Percentiles rank a stretch among this genome's conserved stretches.
phyloP scores from a whole-genome alignment of 257 asterid species.

The Capsicum baccatum region DNA sequence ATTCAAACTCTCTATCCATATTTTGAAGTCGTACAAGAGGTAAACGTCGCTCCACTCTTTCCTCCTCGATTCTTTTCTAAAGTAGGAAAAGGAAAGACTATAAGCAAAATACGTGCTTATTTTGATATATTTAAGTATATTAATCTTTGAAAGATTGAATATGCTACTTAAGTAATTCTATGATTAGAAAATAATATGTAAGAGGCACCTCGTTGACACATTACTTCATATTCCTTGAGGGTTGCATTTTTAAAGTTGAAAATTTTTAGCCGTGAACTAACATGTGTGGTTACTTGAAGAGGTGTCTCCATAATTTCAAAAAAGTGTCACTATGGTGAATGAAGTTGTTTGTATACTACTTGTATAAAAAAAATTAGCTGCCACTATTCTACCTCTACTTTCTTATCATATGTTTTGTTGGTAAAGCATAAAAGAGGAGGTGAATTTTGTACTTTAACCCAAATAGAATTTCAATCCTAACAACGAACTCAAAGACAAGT shows the following conservation, averaged over 20 bases:
- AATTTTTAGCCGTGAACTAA: background rate
- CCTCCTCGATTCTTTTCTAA: conserved; percentile 69
- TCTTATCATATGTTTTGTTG: background rate
- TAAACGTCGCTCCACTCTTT: conserved; percentile 51
- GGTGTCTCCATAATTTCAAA: too few relatives aligned
- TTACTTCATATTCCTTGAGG: background rate
- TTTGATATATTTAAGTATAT: background rate
- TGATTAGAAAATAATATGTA: background rate
- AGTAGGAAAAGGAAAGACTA: conserved; percentile 14
- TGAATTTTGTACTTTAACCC: too few relatives aligned
- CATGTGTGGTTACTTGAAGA: too few relatives aligned
- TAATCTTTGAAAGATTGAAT: background rate
- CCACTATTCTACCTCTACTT: too few relatives aligned
- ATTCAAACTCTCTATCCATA: too few relatives aligned
- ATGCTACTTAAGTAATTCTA: background rate
- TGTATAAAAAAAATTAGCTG: too few relatives aligned
- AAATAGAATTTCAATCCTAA: background rate
- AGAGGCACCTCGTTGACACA: background rate
- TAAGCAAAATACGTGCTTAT: background rate
- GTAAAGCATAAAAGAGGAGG: background rate
- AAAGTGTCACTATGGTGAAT: background rate
- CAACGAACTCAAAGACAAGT: background rate
- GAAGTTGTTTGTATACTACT: background rate
- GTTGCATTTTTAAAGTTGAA: background rate
- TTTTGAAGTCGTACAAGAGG: background rate